Evolutionary conservation across 495 filamentous ascomycete genomes (phyloP).

Genomic region (Neurospora tetraspora): DNA sequence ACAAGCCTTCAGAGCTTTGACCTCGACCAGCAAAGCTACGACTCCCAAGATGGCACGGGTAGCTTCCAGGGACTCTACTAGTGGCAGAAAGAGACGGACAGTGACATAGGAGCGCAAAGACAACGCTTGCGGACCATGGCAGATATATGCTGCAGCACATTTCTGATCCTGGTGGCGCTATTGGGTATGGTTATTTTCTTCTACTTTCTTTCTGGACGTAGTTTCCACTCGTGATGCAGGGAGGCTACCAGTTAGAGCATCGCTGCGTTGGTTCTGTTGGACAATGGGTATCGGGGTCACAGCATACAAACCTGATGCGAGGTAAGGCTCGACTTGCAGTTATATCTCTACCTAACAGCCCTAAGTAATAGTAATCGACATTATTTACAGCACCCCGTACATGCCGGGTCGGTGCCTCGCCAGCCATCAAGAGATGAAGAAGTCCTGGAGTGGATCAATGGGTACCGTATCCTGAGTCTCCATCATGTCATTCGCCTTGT

Average conservation of each 20-base stretch:
- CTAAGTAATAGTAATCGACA: neutral
- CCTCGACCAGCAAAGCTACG: neutral
- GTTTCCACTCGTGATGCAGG: neutral
- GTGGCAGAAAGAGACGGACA: neutral
- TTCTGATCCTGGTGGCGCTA: neutral
- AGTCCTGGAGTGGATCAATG: neutral
- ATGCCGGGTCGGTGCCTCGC: neutral
- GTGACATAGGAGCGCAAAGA: neutral
- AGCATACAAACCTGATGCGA: neutral
- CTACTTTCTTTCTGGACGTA: neutral
- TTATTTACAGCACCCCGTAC: neutral
- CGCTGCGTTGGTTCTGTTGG: neutral
- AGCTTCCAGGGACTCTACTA: neutral
- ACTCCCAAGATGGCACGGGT: neutral
- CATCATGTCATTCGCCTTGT: neutral
- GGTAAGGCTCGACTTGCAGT: neutral
- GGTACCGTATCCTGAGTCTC: neutral
- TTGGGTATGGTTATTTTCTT: neutral
- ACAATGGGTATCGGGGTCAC: neutral
- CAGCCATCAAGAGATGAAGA: neutral
- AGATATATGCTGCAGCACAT: neutral
- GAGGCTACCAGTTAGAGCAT: neutral
- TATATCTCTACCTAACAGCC: neutral
- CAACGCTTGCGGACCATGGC: neutral
- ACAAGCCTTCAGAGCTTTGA: neutral